Base-by-base conservation (phyloP, 345 rosid genomes). In the Chamaenerion angustifolium region DNA sequence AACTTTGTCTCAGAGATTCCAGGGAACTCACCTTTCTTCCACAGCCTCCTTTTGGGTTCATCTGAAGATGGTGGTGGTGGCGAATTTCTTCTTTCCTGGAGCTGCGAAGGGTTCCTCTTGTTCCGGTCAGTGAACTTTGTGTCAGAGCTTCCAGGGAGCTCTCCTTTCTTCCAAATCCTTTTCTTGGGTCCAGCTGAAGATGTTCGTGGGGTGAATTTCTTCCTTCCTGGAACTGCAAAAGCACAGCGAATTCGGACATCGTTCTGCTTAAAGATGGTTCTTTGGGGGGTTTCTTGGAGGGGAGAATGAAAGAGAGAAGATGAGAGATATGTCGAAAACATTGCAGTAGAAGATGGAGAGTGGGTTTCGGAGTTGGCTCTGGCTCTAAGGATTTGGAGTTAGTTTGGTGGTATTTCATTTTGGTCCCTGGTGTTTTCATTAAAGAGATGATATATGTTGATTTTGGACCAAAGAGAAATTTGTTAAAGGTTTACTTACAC, bases 21-120 rank as follows among this genome's bases (percentile, higher is more conserved):
- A 10, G 88, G 97, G 55, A 71, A 83, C 48, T 85, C 89, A 0
- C 86, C 97, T 50, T 66, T 65, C 51, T 85, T 85, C 95, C 97
- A 82, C 51, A 65, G 79, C 64, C 71, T 69, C 77, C 68, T 83
- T 61, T 56, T 81, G 37, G 64, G 43, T 10, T n/a, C 55, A 13
- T 63, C 42, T 25, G 78, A 14, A 11, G 72, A 59, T 46, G 75
- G 60, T 3, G 72, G 53, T 4, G 53, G 73, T 48, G 3, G 72
- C 58, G 12, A 42, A 17, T 14, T 45, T 4, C 15, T 45, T 40
- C 17, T 47, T 13, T 2, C 59, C 3, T 4, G 68, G 48, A 9
- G 62, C 43, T 0, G 56, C 47, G 41, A 59, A 58, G 11, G 72
- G 8, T 4, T 31, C 37, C 37, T 31, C 10, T 8, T 31, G 37